Percentiles rank a stretch among this genome's conserved stretches.
Evolutionary conservation across 805 yeast species (phyloP).

Genomic region (Sugiyamaella chiloensis): DNA sequence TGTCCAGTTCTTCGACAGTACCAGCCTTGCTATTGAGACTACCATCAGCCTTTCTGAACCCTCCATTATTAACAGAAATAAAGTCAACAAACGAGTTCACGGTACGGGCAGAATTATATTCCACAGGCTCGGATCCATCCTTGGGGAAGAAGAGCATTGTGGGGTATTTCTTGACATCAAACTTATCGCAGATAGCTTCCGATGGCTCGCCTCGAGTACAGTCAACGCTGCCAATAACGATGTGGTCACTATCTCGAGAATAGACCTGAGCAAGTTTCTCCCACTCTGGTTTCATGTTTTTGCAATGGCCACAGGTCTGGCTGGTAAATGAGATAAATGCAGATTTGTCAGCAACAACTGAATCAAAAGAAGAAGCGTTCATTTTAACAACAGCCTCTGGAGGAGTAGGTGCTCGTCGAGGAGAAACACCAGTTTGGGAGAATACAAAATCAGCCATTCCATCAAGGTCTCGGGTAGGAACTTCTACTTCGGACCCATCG

Average conservation of each 20-base stretch:
- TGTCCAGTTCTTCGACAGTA: conserved; percentile 35
- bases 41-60: conserved; percentile 43
- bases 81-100: conserved; percentile 50
- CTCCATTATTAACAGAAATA: conserved; percentile 40
- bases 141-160: conserved; percentile 53
- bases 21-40: conserved; percentile 41
- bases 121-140: conserved; percentile 46
- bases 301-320: conserved; percentile 58
- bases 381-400: conserved; percentile 21
- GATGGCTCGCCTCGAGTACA: conserved; percentile 45
- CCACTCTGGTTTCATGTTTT: conserved; percentile 50
- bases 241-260: conserved; percentile 35
- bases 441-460: conserved; percentile 49
- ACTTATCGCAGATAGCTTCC: conserved; percentile 40
- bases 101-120: conserved; percentile 52
- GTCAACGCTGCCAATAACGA: conserved; percentile 47
- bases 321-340: conserved; percentile 57
- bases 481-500: conserved; percentile 47
- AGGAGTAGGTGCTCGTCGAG: conserved; percentile 17
- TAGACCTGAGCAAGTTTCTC: conserved; percentile 48
- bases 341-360: conserved; percentile 37
- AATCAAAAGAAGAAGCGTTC: conserved; percentile 44
- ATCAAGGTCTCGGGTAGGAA: conserved; percentile 52
- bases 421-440: conserved; percentile 35
- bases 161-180: conserved; percentile 49